Percentiles rank a stretch among this genome's conserved stretches.
Evolutionary conservation across 2,329 filamentous ascomycete genomes (phyloP).

Genomic region (Pseudopithomyces maydicus): DNA sequence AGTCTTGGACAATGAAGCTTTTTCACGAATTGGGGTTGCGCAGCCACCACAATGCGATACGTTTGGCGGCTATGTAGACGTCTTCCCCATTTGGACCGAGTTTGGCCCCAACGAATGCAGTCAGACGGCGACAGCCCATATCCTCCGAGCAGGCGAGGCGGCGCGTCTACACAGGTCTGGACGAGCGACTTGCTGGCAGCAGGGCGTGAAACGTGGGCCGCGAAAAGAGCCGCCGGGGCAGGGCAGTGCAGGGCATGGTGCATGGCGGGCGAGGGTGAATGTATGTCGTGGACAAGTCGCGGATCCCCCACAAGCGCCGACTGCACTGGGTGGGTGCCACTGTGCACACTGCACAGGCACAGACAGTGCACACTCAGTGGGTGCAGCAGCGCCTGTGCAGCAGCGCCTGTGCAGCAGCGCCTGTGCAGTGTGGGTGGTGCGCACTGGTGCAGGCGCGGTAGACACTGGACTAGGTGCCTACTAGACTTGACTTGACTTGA

Average conservation of each 20-base stretch:
- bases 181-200: background rate
- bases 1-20: background rate
- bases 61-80: constrained; percentile 5
- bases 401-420: too few relatives aligned
- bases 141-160: background rate
- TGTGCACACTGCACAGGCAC: too few relatives aligned
- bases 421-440: too few relatives aligned
- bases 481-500: background rate
- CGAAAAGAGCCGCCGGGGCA: constrained; percentile 6
- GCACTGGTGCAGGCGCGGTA: too few relatives aligned
- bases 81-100: constrained; percentile 6
- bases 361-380: too few relatives aligned
- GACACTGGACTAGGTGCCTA: too few relatives aligned
- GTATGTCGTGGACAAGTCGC: background rate
- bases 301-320: background rate
- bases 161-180: background rate
- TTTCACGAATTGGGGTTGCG: background rate
- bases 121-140: constrained; percentile 1
- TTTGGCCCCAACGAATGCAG: constrained; percentile 2
- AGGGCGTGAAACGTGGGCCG: background rate
- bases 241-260: background rate
- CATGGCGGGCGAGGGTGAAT: background rate
- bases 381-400: too few relatives aligned
- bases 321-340: too few relatives aligned
- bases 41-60: constrained; percentile 7